A percentile compares a stretch with the other conserved stretches of the same genome.
These are phyloP conservation scores for Backusella psychrophila DNA, from an alignment of 192 early-diverging fungal species.

Conservation along the genomic window DNA sequence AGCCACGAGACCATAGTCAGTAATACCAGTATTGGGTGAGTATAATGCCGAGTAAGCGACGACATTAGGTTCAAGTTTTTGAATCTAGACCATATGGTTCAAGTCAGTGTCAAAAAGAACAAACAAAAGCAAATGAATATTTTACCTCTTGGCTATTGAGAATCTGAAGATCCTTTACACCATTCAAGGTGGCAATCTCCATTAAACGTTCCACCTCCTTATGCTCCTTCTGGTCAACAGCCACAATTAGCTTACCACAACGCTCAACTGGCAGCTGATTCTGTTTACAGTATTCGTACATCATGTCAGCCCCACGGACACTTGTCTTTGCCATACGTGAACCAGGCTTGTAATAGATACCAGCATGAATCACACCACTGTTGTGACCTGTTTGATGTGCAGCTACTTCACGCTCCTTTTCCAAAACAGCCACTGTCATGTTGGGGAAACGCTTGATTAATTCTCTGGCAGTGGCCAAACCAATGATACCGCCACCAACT, in stretches of 20 bases:
- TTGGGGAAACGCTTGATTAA: constrained; percentile 25
- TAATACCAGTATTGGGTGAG: constrained; percentile 39
- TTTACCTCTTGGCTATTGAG: constrained; percentile 26
- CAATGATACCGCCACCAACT: constrained; percentile 41
- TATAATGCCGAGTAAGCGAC: constrained; percentile 32
- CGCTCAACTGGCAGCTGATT: constrained; percentile 39
- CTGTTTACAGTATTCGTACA: constrained; percentile 46
- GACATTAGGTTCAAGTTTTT: constrained; percentile 34
- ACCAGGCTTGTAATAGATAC: constrained; percentile 34
- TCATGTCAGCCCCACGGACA: constrained; percentile 46
- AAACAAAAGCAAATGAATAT: not conserved
- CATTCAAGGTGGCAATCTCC: constrained; percentile 26
- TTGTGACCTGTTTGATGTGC: constrained; percentile 38
- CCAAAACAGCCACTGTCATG: constrained; percentile 33
- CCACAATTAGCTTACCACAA: constrained; percentile 55
- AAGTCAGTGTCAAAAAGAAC: not conserved
- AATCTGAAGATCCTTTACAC: constrained; percentile 34
- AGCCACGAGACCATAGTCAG: constrained; percentile 27
- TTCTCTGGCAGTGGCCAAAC: constrained; percentile 37
- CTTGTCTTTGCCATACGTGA: constrained; percentile 38
- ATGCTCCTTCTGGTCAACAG: constrained; percentile 31
- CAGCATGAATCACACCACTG: constrained; percentile 35
- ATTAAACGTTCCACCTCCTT: constrained; percentile 33
- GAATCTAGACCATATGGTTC: constrained; percentile 13
- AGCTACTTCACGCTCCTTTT: constrained; percentile 37